These are phyloP conservation scores for Aspergillus aculeatinus DNA, from an alignment of 2,329 filamentous ascomycete species.

Conservation along the genomic window DNA sequence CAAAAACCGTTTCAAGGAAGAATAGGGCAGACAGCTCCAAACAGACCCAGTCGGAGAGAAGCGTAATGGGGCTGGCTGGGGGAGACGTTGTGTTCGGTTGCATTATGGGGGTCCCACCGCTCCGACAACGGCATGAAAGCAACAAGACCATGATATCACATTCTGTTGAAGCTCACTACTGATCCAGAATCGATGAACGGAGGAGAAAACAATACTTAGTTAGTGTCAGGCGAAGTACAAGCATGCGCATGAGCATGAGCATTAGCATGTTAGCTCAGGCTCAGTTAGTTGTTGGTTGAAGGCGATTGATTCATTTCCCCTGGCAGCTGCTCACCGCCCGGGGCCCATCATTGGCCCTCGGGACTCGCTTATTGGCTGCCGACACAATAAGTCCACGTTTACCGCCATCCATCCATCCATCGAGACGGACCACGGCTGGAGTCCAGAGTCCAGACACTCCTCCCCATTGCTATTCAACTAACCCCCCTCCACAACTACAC, in stretches of 20 bases:
- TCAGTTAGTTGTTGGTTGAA: too few relatives aligned
- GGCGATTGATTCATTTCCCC: background rate
- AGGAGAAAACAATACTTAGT: background rate
- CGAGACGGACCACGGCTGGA: constrained; percentile 27
- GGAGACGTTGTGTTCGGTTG: background rate
- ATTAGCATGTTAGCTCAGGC: too few relatives aligned
- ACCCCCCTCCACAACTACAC: constrained; percentile 11
- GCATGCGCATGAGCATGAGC: background rate
- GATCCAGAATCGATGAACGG: background rate
- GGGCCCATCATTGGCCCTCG: constrained; percentile 30
- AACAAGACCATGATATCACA: background rate
- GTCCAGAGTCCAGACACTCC: constrained; percentile 29
- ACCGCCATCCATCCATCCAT: constrained; percentile 18
- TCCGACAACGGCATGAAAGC: background rate
- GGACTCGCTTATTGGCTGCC: constrained; percentile 33
- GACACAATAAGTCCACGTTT: constrained; percentile 42
- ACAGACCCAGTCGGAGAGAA: background rate
- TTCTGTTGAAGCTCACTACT: background rate
- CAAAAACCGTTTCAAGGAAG: background rate
- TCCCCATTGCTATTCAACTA: background rate
- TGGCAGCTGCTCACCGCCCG: constrained; percentile 31
- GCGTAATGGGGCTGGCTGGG: background rate
- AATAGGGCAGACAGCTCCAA: background rate
- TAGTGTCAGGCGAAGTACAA: background rate
- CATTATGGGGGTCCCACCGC: background rate